Conservation (phyloP, 768 basidiomycete genomes). For the Tephrocybe sp. region DNA sequence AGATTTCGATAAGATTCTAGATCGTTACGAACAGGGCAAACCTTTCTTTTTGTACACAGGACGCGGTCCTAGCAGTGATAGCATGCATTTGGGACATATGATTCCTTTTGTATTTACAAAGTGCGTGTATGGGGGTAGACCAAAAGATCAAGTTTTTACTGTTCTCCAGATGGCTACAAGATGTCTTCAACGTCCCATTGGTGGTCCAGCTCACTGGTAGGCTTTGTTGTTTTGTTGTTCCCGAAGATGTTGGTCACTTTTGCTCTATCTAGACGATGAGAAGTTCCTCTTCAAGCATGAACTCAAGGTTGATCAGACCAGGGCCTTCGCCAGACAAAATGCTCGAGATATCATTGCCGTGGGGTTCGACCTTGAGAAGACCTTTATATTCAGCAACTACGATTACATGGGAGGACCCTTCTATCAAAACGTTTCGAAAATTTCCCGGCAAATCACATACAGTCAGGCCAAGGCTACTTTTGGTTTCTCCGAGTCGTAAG, state of each 20-base stretch:
- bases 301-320: constrained; percentile 85
- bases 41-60: constrained; percentile 99
- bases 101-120: constrained; percentile 97
- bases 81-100: constrained; percentile 97
- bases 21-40: constrained; percentile 94
- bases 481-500: constrained; percentile 94
- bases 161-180: constrained; percentile 85
- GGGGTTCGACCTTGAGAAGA: constrained; percentile 87
- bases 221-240: constrained; percentile 8
- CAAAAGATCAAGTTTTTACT: background rate
- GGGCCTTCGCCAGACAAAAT: constrained; percentile 78
- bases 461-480: constrained; percentile 95
- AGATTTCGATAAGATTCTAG: constrained; percentile 90
- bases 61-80: constrained; percentile 92
- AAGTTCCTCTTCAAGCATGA: constrained; percentile 98
- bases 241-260: too few relatives aligned
- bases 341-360: constrained; percentile 97
- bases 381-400: constrained; percentile 95
- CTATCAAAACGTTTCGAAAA: constrained; percentile 91
- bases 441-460: constrained; percentile 89
- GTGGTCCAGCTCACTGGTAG: constrained; percentile 94
- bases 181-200: constrained; percentile 90
- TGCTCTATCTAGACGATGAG: constrained; percentile 73
- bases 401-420: constrained; percentile 89
- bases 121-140: constrained; percentile 40